phyloP scores from a whole-genome alignment of 345 rosid genomes.

The Gossypium mustelinum region DNA sequence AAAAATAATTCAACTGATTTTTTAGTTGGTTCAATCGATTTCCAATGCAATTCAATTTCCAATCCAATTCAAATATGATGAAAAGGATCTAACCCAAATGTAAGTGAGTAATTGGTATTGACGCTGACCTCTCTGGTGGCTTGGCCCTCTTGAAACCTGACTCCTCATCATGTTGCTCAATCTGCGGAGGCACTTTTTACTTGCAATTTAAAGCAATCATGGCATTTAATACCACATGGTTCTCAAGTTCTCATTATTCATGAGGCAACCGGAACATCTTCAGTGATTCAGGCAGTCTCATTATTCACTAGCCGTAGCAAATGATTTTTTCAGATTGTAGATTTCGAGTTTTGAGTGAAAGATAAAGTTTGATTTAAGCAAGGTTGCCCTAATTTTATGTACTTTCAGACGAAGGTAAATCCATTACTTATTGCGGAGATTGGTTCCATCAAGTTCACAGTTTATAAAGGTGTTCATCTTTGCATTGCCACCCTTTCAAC shows the following conservation, averaged over 20 bases:
- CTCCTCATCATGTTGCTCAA: constrained; percentile 27
- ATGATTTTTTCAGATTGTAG: background rate
- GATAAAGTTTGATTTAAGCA: background rate
- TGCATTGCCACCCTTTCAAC: background rate
- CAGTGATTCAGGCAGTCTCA: background rate
- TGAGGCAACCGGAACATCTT: background rate
- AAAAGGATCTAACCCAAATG: constrained; percentile 21
- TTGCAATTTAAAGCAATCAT: background rate
- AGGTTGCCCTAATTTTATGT: background rate
- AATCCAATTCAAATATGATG: background rate
- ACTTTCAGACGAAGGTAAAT: constrained; percentile 20
- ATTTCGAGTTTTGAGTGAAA: background rate
- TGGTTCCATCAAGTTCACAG: constrained; percentile 5
- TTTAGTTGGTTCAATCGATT: too few relatives aligned
- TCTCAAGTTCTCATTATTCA: too few relatives aligned
- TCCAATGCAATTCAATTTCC: too few relatives aligned
- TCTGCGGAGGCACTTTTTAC: constrained; percentile 50
- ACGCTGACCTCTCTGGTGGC: constrained; percentile 81
- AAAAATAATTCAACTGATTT: too few relatives aligned
- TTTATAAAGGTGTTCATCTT: background rate
- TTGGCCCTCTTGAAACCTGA: constrained; percentile 56
- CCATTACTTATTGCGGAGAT: constrained; percentile 11
- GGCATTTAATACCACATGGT: too few relatives aligned
- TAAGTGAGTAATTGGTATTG: constrained; percentile 59
- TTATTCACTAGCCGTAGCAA: background rate